Base-by-base conservation (phyloP, 495 filamentous ascomycete genomes). In the Aspergillus asperescens region DNA sequence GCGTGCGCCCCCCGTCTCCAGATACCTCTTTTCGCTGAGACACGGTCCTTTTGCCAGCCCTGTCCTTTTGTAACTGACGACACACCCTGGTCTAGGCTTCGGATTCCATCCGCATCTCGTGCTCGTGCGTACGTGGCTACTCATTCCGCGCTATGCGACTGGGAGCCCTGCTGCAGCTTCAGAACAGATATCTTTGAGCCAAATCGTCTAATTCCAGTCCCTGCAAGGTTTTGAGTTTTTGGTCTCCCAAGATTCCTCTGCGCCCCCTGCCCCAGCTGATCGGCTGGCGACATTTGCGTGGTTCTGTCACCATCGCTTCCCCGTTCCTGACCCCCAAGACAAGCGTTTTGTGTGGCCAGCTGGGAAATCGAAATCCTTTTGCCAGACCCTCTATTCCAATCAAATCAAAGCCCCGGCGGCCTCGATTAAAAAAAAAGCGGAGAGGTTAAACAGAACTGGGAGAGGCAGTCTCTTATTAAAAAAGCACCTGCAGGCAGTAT, bases 131-230 rank as follows among this genome's bases (percentile, higher is more conserved):
- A 63, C 63, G 65, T 68, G 67, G 62, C 61, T 61, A 40, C 38
- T 47, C 42, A 40, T 50, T 44, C 55, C 62, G 61, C 62, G 62
- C 34, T 62, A 66, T 68, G 65, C 62, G 58, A 64, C 40, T 56
- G 35, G 9, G 34, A 57, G 29, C 40, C 22, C 44, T 55, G 56
- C 44, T 50, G 48, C 23, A 31, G 37, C 40, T 37, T 44, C 50
- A 41, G 52, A 47, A 48, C 47, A 44, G 56, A 57, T 61, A 61
- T 61, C 56, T 59, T 62, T 53, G 48, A 44, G 31, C 40, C 55
- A 51, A 54, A 39, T 58, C 56, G 50, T 55, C 49, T 48, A 51
- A 57, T 50, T 43, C 31, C 41, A 39, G 29, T 8, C 41, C 55
- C 44, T 50, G 34, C 22, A 56, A 49, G 50, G 59, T 34, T 51